Evolutionary conservation across 495 filamentous ascomycete genomes (phyloP), one percentile per base, ranked within the genome.

Genomic region (Lentithecium fluviatile): DNA sequence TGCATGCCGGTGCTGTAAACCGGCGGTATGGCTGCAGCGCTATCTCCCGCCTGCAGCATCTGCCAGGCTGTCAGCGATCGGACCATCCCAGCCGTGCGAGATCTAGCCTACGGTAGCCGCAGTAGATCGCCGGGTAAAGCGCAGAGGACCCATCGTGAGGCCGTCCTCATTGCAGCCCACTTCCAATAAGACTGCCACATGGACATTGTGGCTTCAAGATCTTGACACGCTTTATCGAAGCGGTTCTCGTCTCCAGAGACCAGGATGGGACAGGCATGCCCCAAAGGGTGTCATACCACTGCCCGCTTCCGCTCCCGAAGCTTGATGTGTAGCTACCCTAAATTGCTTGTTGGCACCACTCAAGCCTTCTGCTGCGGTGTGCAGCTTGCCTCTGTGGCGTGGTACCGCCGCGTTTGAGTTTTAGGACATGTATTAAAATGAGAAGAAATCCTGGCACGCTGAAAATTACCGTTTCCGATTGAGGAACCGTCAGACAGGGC

Each of bases 381-480:
- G 50, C 50, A 25, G 26, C 45, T 58, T 57, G 60, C 52, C 29
- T 52, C 45, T 36, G 29, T 38, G 54, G 42, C 48, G 61, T 38
- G n/a, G 53, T 45, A 19, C 52, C 38, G 54, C 61, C 61, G 49
- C 24, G 54, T 57, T 51, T 63, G 42, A 56, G 29, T 10, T 32
- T 32, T 32, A 32, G 29, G 45, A 17, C 54, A 21, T 42, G 32
- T 46, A 45, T 36, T 20, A 38, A 45, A 36, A 38, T n/a, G 46
- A 11, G n/a, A 13, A 24, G 5, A 45, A 56, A 52, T 38, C 58
- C 50, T 11, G 64, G 62, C 56, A 60, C 55, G 36, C 57, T 57
- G 56, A 46, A 23, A 43, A 51, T 45, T 66, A 52, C 63, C 63
- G 50, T 54, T 60, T 58, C 45, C 52, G 48, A 40, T 32, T 52